Conservation (phyloP, 306 rosid genomes). For the Quercus gilva region DNA sequence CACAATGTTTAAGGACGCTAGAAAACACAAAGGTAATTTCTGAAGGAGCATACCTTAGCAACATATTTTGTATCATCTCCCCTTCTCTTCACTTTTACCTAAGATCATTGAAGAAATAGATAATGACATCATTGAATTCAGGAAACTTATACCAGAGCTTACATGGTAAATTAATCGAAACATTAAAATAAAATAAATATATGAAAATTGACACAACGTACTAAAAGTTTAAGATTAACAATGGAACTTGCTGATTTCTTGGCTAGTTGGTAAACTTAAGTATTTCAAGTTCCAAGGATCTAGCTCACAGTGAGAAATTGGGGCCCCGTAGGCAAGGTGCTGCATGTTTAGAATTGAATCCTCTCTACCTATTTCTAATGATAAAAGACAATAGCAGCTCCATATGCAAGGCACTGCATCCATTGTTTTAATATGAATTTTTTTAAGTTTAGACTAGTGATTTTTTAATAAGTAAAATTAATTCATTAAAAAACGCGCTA, state of each 20-base stretch:
- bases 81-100: slow-evolving; percentile 98
- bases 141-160: slow-evolving; percentile 2
- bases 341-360: background rate
- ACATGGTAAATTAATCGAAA: slow-evolving; percentile 14
- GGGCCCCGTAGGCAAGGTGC: background rate
- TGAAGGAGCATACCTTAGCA: slow-evolving; percentile 74
- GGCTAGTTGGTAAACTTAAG: background rate
- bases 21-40: slow-evolving; percentile 9
- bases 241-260: slow-evolving; percentile 5
- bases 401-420: background rate
- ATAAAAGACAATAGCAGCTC: background rate
- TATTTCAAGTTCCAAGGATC: background rate
- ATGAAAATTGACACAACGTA: background rate
- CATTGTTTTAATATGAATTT: background rate
- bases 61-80: slow-evolving; percentile 97
- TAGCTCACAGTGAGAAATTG: background rate
- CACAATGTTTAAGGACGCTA: background rate
- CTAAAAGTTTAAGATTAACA: background rate
- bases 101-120: slow-evolving; percentile 22
- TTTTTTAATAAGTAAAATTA: too few species aligned
- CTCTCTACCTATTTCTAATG: background rate
- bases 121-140: slow-evolving; percentile 8
- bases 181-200: slow-evolving; percentile 10
- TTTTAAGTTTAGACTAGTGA: background rate
- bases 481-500: too few species aligned